These are phyloP conservation scores for Arthroderma uncinatum DNA, from an alignment of 2,329 filamentous ascomycete species.

Conservation along the genomic window DNA sequence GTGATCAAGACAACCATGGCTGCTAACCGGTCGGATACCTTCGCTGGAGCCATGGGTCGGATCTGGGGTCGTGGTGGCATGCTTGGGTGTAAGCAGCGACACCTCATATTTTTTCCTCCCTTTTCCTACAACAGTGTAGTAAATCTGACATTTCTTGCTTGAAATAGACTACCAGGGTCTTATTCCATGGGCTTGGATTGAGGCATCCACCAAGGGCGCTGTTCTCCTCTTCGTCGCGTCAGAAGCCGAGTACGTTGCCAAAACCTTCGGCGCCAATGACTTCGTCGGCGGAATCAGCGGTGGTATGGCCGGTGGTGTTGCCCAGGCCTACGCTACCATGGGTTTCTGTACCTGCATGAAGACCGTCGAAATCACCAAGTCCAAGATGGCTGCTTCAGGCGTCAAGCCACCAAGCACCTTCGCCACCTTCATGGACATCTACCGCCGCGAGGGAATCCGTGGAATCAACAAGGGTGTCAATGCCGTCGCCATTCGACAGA, in stretches of 20 bases:
- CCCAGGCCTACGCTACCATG: conserved; percentile 98
- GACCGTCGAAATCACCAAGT: conserved; percentile 98
- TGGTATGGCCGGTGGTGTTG: conserved; percentile 87
- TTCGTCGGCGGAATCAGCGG: conserved; percentile 82
- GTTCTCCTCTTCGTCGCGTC: conserved; percentile 98
- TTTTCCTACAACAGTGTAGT: not conserved
- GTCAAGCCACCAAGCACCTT: conserved; percentile 83
- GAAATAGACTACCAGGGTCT: conserved; percentile 90
- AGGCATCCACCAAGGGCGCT: conserved; percentile 98
- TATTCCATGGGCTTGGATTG: conserved; percentile 99
- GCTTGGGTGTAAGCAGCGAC: conserved; percentile 67
- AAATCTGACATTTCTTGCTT: not conserved
- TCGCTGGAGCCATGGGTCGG: conserved; percentile 66
- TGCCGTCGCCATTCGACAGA: conserved; percentile 94
- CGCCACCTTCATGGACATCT: conserved; percentile 93
- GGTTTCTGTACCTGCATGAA: conserved; percentile 99
- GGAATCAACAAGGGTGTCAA: conserved; percentile 99
- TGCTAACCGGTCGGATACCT: conserved; percentile 82
- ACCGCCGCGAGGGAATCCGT: conserved; percentile 79
- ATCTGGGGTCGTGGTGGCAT: conserved; percentile 92
- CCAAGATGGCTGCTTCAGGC: conserved; percentile 78
- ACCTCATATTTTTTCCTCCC: conserved; percentile 8
- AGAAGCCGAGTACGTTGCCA: conserved; percentile 93
- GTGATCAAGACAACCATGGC: conserved; percentile 99
- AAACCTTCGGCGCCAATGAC: conserved; percentile 67